Evolutionary conservation across 2,329 filamentous ascomycete species (phyloP), one percentile per base, ranked within the genome.

Genomic region (Ceratocystis huliohia): DNA sequence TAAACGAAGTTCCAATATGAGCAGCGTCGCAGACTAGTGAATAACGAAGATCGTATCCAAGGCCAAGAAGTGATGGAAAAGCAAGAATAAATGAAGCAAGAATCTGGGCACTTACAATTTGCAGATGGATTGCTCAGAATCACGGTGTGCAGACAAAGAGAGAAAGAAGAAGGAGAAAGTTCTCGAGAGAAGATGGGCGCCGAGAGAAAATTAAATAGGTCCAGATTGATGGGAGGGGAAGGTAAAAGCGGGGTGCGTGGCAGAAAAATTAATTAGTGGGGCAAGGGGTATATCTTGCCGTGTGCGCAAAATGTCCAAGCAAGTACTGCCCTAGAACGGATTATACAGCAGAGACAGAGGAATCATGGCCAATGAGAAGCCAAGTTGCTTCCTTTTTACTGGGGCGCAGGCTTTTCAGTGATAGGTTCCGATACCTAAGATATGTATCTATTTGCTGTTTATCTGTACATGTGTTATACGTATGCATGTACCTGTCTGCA

Each of bases 91-190:
- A 20, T 13, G 22, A 44, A 37, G n/a, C 33, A 57, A 50, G 44
- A 57, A 30, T 33, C 8, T 4, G 45, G 37, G 15, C 8, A 68
- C 67, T 66, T 45, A 68, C 65, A 57, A 68, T 68, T 66, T 68
- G 67, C 67, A 68, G 67, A 65, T 68, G 65, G 67, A 68, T 68
- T 68, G 65, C 67, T 63, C 37, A 64, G 67, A 68, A 68, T 68
- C 65, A 64, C 67, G 67, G 67, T 68, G 65, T 68, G 67, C 67
- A 68, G 63, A 66, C 65, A 53, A 66, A 65, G 67, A 68, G 68
- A 68, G 62, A 69, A 69, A 68, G 64, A 63, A 65, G 63, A 44
- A 68, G 53, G 37, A 68, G 67, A 65, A 68, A 69, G 65, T 57
- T 53, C 45, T 53, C 30, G 45, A 69, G 66, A 65, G 57, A 57